Conservation (phyloP, 352 stramenopile genomes). For the Hyaloperonospora brassicae region DNA sequence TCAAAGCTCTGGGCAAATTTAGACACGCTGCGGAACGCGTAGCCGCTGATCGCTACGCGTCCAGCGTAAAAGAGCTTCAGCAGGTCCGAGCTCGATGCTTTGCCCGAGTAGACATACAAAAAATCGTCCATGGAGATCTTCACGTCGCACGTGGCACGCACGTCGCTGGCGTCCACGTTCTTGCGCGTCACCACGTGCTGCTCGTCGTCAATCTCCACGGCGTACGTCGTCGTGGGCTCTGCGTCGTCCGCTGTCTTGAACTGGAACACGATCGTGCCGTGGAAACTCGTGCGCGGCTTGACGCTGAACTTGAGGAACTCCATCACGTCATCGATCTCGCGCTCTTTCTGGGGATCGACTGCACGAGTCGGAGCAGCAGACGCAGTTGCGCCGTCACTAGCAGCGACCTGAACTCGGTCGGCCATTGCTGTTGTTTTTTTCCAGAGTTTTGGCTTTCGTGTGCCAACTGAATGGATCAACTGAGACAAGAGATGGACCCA, state of each 20-base stretch:
- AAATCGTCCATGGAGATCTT: conserved; percentile 84
- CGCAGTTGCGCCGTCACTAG: background rate
- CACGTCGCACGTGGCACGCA: conserved; percentile 62
- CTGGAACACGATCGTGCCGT: conserved; percentile 80
- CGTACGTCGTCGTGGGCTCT: conserved; percentile 50
- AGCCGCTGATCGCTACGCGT: conserved; percentile 66
- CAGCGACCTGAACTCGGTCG: background rate
- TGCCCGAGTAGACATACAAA: conserved; percentile 80
- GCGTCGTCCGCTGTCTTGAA: conserved; percentile 43
- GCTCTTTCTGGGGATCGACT: conserved; percentile 29
- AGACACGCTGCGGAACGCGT: conserved; percentile 74
- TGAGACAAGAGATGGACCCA: no score
- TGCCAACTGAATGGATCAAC: no score
- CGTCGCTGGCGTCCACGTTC: conserved; percentile 36
- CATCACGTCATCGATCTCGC: conserved; percentile 85
- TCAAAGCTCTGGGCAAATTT: conserved; percentile 82
- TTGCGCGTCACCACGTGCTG: conserved; percentile 48
- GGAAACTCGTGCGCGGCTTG: conserved; percentile 60
- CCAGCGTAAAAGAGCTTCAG: conserved; percentile 77
- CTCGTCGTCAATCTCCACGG: conserved; percentile 48
- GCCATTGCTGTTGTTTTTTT: conserved; percentile 12
- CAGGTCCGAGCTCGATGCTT: conserved; percentile 67
- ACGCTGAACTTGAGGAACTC: conserved; percentile 80
- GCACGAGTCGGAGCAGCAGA: background rate
- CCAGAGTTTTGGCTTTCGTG: conserved; percentile 4